Percentiles rank a stretch among this genome's conserved stretches.
These are phyloP conservation scores for Potentilla sterilis DNA, from an alignment of 306 rosid species.

Conservation along the genomic window DNA sequence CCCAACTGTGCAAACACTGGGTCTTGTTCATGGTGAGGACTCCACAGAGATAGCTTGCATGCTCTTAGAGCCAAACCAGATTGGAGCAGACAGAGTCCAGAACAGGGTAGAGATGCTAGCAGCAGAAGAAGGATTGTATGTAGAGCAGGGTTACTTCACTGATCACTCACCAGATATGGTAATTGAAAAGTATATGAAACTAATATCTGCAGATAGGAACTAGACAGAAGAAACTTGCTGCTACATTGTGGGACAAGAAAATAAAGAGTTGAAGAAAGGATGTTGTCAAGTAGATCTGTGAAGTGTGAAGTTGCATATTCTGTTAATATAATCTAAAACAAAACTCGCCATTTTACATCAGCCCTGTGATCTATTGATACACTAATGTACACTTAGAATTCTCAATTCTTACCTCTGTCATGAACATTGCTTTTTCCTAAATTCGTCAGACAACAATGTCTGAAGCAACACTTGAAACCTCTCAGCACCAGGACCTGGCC, in stretches of 20 bases:
- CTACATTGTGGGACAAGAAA: neutral
- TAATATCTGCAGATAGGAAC: conserved; percentile 37
- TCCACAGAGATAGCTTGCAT: conserved; percentile 72
- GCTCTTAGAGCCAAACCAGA: conserved; percentile 68
- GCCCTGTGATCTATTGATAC: conserved; percentile 37
- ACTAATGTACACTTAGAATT: conserved; percentile 56
- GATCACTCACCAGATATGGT: conserved; percentile 70
- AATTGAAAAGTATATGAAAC: conserved; percentile 44
- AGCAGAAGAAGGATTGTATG: conserved; percentile 70
- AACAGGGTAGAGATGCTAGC: conserved; percentile 64
- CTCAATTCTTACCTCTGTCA: conserved; percentile 40
- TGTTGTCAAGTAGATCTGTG: conserved; percentile 29
- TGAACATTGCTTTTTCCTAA: conserved; percentile 56
- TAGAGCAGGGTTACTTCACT: conserved; percentile 80
- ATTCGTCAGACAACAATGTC: conserved; percentile 60
- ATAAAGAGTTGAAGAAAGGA: conserved; percentile 21
- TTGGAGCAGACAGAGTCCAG: conserved; percentile 78
- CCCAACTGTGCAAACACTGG: conserved; percentile 69
- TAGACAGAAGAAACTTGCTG: conserved; percentile 6
- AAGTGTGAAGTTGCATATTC: conserved; percentile 25
- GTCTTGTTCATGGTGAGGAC: conserved; percentile 58
- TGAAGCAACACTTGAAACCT: conserved; percentile 62
- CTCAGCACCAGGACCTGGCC: conserved; percentile 76
- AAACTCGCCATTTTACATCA: conserved; percentile 43
- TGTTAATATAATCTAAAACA: conserved; percentile 23